These are phyloP conservation scores for Xerocomus spinulosus DNA, from an alignment of 768 basidiomycete genomes.

Conservation along the genomic window DNA sequence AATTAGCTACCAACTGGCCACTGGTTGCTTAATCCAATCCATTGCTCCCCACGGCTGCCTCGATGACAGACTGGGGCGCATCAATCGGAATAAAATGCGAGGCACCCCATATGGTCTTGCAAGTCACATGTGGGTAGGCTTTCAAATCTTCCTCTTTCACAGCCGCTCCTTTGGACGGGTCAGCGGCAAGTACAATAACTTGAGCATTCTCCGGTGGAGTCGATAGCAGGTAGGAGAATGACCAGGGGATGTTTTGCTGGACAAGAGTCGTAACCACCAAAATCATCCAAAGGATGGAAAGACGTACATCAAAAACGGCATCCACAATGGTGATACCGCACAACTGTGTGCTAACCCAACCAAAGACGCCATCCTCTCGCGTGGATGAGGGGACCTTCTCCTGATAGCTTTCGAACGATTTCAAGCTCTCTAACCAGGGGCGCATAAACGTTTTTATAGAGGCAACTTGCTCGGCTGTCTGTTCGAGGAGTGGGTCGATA, in stretches of 20 bases:
- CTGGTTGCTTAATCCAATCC: too few species aligned
- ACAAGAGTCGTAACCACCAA: neutral
- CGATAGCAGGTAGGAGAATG: neutral
- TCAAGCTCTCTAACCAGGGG: neutral
- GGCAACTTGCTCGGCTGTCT: neutral
- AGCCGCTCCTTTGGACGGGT: neutral
- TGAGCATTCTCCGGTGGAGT: neutral
- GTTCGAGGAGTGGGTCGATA: slow-evolving; percentile 16
- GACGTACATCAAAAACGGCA: slow-evolving; percentile 10
- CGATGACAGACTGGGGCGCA: slow-evolving; percentile 9
- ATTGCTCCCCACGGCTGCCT: too few species aligned
- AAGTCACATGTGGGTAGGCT: neutral
- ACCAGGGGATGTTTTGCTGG: slow-evolving; percentile 22
- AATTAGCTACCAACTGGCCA: too few species aligned
- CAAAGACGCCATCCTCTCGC: neutral
- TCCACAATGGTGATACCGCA: slow-evolving; percentile 5
- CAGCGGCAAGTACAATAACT: slow-evolving; percentile 3
- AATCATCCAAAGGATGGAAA: neutral
- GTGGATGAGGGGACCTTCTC: neutral
- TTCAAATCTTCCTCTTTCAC: neutral
- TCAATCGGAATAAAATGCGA: slow-evolving; percentile 17
- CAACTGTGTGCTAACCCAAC: neutral
- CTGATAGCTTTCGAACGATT: neutral
- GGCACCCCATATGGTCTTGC: slow-evolving; percentile 2
- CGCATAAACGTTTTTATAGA: neutral